Evolutionary conservation across 306 rosid species (phyloP), one percentile per base, ranked within the genome.

Genomic region (Malus orientalis): DNA sequence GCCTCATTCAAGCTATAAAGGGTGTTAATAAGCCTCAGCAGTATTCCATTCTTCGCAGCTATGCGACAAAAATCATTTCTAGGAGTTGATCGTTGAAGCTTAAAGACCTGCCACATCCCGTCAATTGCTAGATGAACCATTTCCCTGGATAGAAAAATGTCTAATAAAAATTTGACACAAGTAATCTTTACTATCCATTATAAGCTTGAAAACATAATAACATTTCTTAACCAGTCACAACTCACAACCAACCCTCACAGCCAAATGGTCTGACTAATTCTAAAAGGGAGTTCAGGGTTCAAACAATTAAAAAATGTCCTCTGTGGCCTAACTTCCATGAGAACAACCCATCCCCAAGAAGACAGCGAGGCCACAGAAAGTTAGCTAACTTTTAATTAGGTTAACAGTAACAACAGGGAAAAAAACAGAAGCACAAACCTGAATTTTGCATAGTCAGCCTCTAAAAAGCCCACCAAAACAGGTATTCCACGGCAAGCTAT

Each of bases 81-180:
- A 76, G 92, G 98, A 4, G 97, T 96, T 76, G 98, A 91, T 62
- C 92, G 92, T 87, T 96, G 98, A 83, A 96, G 99, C 92, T 92
- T 92, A 84, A 96, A 96, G 78, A 96, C 93, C 80, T 96, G 99
- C 99, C 99, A 96, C 96, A 96, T 96, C 87, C 99, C 97, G 44
- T 96, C 99, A 89, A 96, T 96, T 80, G 99, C 98, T 78, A 96
- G 91, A 85, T 96, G 99, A 82, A 92, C 98, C 99, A 96, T 96
- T 81, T 92, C 99, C 93, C 99, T 96, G 87, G 63, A 79, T 71
- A 80, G 73, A 85, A 51, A 69, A 74, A 81, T 23, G 47, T 49
- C 73, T 58, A 67, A 80, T 78, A 78, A 81, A 36, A 66, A 1
- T 30, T 63, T 36, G 13, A 36, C 25, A 20, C 5, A 36, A 25